Conservation (phyloP, 495 filamentous ascomycete species). For the Beverwykella pulmonaria region DNA sequence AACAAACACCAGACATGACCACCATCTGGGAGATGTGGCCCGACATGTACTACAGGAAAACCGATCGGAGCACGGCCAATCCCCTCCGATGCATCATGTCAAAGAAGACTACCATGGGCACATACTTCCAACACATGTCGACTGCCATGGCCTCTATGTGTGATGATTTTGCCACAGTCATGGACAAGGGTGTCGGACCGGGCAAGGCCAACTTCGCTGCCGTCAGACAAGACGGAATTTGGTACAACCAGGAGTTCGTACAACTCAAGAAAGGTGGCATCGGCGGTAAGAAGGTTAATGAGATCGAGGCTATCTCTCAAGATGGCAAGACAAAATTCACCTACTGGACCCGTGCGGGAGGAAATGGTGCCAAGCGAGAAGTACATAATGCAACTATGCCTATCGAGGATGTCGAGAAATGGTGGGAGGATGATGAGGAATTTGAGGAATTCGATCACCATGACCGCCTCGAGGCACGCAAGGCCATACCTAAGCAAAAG, state of each 20-base stretch:
- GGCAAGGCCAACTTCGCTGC: background rate
- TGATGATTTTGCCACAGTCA: background rate
- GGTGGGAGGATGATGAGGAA: background rate
- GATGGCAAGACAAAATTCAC: background rate
- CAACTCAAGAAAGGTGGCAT: background rate
- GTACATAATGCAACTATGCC: background rate
- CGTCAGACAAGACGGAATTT: background rate
- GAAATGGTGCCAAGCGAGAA: background rate
- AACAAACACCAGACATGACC: background rate
- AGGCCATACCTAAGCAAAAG: background rate
- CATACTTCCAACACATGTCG: background rate
- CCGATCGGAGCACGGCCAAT: background rate
- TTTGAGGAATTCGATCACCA: background rate
- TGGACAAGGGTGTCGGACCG: background rate
- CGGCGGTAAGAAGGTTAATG: background rate
- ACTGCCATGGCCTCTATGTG: background rate
- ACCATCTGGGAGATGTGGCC: background rate
- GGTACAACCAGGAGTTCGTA: background rate
- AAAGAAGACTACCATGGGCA: background rate
- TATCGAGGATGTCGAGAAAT: background rate
- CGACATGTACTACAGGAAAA: background rate
- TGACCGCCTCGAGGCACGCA: background rate
- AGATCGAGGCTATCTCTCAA: background rate
- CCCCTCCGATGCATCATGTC: background rate
- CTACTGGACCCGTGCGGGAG: background rate